Evolutionary conservation across 768 basidiomycete genomes (phyloP).

Genomic region (Rubroboletus satanas): DNA sequence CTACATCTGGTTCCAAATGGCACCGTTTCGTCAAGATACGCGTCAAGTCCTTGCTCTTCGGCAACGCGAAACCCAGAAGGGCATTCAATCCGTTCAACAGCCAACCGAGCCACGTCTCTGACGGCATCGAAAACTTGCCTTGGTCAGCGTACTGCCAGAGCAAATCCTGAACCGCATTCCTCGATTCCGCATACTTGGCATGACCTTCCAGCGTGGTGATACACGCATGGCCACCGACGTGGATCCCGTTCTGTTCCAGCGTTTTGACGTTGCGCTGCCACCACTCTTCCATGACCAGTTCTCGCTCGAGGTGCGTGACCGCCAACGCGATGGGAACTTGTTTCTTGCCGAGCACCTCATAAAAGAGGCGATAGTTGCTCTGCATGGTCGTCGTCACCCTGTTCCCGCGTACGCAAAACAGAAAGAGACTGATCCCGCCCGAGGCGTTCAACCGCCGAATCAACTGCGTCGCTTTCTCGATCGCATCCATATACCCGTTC

Average conservation of each 20-base stretch:
- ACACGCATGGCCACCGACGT: constrained; percentile 26
- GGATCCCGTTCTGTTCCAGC: constrained; percentile 19
- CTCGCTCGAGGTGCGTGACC: constrained; percentile 38
- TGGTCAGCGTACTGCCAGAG: constrained; percentile 22
- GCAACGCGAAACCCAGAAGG: constrained; percentile 16
- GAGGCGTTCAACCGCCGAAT: constrained; percentile 25
- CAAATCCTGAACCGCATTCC: constrained; percentile 18
- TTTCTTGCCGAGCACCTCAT: constrained; percentile 37
- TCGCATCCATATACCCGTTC: constrained; percentile 23
- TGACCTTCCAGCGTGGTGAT: constrained; percentile 25
- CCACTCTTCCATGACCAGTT: constrained; percentile 30
- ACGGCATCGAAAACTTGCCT: constrained; percentile 22
- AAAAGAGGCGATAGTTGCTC: constrained; percentile 35
- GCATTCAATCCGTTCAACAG: constrained; percentile 18
- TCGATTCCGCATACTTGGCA: constrained; percentile 18
- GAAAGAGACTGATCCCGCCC: constrained; percentile 29
- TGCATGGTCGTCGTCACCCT: constrained; percentile 27
- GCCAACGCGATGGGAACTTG: constrained; percentile 38
- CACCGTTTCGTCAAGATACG: constrained; percentile 26
- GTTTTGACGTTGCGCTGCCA: constrained; percentile 26
- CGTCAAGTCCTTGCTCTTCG: constrained; percentile 18
- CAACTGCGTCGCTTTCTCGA: constrained; percentile 30
- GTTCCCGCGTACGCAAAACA: constrained; percentile 33
- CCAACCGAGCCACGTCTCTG: constrained; percentile 20
- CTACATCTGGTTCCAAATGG: constrained; percentile 20